These are phyloP conservation scores for Geotrichum ghanense DNA, from an alignment of 805 yeast genomes.

Conservation along the genomic window DNA sequence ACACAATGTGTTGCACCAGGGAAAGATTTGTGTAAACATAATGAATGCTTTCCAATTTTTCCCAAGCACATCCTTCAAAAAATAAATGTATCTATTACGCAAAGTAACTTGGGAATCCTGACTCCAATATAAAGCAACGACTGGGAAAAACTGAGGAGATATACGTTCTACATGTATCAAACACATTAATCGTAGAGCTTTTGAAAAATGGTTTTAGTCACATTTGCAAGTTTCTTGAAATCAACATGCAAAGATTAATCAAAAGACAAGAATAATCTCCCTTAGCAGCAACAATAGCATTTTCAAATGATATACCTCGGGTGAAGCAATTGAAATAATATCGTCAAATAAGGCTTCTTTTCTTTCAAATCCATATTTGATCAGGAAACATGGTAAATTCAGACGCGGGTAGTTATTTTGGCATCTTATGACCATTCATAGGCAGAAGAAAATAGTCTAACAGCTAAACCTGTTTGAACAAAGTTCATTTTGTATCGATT, in stretches of 20 bases:
- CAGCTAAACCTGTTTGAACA: slow-evolving; percentile 74
- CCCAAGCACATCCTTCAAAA: slow-evolving; percentile 80
- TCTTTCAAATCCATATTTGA: slow-evolving; percentile 66
- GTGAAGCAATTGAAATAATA: slow-evolving; percentile 57
- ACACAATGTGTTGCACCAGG: slow-evolving; percentile 71
- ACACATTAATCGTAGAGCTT: slow-evolving; percentile 55
- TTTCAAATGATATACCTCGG: slow-evolving; percentile 63
- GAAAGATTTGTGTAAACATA: slow-evolving; percentile 61
- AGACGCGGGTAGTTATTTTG: slow-evolving; percentile 42
- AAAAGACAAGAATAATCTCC: slow-evolving; percentile 73
- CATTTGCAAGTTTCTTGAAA: slow-evolving; percentile 60
- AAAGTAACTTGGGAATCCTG: slow-evolving; percentile 74
- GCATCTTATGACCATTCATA: slow-evolving; percentile 52
- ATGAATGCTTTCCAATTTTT: slow-evolving; percentile 73
- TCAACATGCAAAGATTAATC: slow-evolving; percentile 64
- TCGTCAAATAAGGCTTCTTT: slow-evolving; percentile 60
- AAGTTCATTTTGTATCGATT: slow-evolving; percentile 48
- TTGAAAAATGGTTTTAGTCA: slow-evolving; percentile 54
- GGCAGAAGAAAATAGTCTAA: slow-evolving; percentile 67
- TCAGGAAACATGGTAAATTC: slow-evolving; percentile 63
- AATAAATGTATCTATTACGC: slow-evolving; percentile 67
- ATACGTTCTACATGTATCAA: slow-evolving; percentile 61
- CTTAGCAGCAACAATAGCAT: slow-evolving; percentile 68
- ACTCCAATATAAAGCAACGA: slow-evolving; percentile 70
- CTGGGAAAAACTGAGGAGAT: slow-evolving; percentile 68